Base-by-base conservation (phyloP, 768 basidiomycete genomes). In the Gymnopilus junonius region DNA sequence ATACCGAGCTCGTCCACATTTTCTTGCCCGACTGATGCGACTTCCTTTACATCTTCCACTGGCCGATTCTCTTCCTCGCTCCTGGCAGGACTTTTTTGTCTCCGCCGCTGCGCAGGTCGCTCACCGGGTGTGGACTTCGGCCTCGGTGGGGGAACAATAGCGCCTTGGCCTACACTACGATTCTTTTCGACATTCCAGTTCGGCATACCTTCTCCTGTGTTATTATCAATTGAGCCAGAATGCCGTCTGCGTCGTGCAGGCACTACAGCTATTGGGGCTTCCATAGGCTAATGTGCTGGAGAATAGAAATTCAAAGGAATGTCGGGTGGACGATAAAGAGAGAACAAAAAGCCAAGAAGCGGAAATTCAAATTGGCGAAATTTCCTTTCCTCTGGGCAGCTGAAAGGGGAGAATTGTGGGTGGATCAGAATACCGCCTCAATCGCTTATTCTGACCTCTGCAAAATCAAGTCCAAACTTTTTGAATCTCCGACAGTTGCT, bases 51-150 rank as follows among this genome's bases (percentile, higher is more conserved):
- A 58, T 53, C 64, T 31, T 71, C 71, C 60, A 65, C 68, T 39
- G 75, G 73, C 29, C 63, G 67, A 43, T 77, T 78, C 64, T 77
- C 73, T 66, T 77, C 75, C 40, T 75, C 69, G 67, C 74, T 66
- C 67, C 77, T 74, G 7, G 66, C 68, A 8, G 83, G 82, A 67
- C 81, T 81, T 39, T 75, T 80, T 46, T 82, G 79, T 37, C 84
- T 79, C 46, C 82, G 77, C 45, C 80, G 81, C 53, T 76, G 82
- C 5, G 77, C 77, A 1, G 83, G 83, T 3, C 88, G 82, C 67
- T 90, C 88, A 29, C 87, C 82, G 2, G 91, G 90, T 0, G 91
- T 89, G 14, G 89, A 90, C 72, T 92, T 91, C 20, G 91, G 90
- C 20, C 91, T 83, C 3, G 88, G 89, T 7, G 87, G 87, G 6